Evolutionary conservation across 768 basidiomycete species (phyloP).

Genomic region (Kwoniella dejecticola): DNA sequence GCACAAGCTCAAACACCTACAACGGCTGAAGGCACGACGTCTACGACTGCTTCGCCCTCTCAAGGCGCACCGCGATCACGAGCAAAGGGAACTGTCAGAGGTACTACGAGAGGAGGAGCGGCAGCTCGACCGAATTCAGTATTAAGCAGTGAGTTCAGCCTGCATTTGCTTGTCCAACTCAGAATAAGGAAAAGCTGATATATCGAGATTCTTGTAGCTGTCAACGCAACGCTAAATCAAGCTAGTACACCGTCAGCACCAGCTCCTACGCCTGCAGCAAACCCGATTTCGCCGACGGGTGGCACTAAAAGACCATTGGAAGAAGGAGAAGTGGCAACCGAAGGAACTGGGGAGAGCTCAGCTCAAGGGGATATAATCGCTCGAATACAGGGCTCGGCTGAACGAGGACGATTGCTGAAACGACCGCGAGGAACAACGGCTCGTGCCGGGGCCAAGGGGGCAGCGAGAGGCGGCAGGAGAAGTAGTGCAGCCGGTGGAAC

Average conservation of each 20-base stretch:
- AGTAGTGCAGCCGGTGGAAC: constrained; percentile 13
- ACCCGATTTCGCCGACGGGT: constrained; percentile 18
- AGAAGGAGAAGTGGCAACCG: constrained; percentile 36
- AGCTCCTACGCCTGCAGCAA: constrained; percentile 11
- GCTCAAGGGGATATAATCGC: constrained; percentile 16
- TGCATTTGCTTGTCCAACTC: background rate
- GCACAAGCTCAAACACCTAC: constrained; percentile 13
- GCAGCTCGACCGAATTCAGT: constrained; percentile 25
- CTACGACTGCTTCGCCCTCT: background rate
- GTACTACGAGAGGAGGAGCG: constrained; percentile 25
- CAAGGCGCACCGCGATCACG: constrained; percentile 21
- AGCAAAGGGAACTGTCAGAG: constrained; percentile 27
- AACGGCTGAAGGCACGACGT: constrained; percentile 1
- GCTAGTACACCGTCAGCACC: constrained; percentile 10
- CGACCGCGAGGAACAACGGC: constrained; percentile 32
- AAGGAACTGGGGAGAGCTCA: background rate
- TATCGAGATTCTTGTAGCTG: constrained; percentile 23
- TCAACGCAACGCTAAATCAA: constrained; percentile 43
- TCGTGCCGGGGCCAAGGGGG: constrained; percentile 1
- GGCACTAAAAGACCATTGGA: constrained; percentile 42
- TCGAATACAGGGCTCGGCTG: constrained; percentile 21
- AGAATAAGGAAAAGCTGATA: background rate
- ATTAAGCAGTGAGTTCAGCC: constrained; percentile 30
- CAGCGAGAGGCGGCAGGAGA: constrained; percentile 14
- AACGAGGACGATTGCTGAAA: constrained; percentile 27